phyloP scores from a whole-genome alignment of 176 grass and related monocot species.

The sorghum (Sorghum bicolor) region Sorghum_bicolor_NCBIv3 NC_012870.2:12106501-12107000 shows the following conservation, averaged over 20 bases:
- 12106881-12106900: not conserved
- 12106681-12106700: not conserved
- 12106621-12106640: not conserved
- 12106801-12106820: not conserved
- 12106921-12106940: not conserved
- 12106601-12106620: constrained; percentile 14
- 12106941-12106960: not conserved
- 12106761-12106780: not conserved
- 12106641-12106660: not conserved
- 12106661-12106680: not conserved
- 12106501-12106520: constrained; percentile 26
- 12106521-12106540: not conserved
- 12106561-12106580: not conserved
- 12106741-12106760: not conserved
- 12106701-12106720: not conserved
- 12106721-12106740: not conserved
- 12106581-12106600: constrained; percentile 30
- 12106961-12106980: not conserved
- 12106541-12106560: not conserved
- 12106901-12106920: not conserved
- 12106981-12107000: not conserved
- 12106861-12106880: not conserved
- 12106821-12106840: not conserved
- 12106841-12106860: not conserved
- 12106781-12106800: not conserved